These are phyloP conservation scores for Quercus tomentella DNA, from an alignment of 331 rosid species.

Conservation along the genomic window DNA sequence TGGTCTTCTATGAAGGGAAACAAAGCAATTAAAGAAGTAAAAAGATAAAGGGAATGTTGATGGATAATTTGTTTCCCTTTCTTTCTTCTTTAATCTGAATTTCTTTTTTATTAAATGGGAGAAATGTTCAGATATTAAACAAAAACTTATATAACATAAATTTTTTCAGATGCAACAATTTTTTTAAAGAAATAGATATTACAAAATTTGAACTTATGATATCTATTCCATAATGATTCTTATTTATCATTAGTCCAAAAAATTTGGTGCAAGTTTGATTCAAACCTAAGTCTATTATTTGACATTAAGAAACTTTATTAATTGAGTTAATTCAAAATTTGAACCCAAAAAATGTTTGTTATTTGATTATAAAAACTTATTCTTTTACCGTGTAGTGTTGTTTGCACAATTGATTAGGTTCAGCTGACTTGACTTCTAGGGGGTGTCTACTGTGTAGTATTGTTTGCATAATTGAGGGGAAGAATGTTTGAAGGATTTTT, in stretches of 20 bases:
- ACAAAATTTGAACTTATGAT: too few relatives aligned
- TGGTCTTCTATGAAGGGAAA: slow-evolving; percentile 17
- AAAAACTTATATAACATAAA: neutral
- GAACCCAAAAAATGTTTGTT: too few relatives aligned
- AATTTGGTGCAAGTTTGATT: too few relatives aligned
- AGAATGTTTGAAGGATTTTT: slow-evolving; percentile 17
- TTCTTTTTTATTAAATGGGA: neutral
- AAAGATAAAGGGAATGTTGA: slow-evolving; percentile 13
- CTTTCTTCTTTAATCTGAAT: neutral
- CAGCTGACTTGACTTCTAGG: neutral
- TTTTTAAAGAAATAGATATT: too few relatives aligned
- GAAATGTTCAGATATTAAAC: neutral
- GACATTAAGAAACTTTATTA: too few relatives aligned
- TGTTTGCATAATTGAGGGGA: slow-evolving; percentile 21
- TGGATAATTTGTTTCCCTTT: slow-evolving; percentile 17
- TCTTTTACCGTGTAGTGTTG: slow-evolving; percentile 5
- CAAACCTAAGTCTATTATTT: too few relatives aligned
- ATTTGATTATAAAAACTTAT: neutral
- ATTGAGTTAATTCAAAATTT: too few relatives aligned
- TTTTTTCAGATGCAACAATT: too few relatives aligned
- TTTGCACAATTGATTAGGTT: neutral
- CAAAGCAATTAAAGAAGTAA: slow-evolving; percentile 12
- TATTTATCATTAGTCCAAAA: too few relatives aligned
- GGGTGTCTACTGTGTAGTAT: neutral
- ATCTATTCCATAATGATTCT: too few relatives aligned